Base-by-base conservation (phyloP, 192 early-diverging fungal genomes). In the Phlyctochytrium arcticum region DNA sequence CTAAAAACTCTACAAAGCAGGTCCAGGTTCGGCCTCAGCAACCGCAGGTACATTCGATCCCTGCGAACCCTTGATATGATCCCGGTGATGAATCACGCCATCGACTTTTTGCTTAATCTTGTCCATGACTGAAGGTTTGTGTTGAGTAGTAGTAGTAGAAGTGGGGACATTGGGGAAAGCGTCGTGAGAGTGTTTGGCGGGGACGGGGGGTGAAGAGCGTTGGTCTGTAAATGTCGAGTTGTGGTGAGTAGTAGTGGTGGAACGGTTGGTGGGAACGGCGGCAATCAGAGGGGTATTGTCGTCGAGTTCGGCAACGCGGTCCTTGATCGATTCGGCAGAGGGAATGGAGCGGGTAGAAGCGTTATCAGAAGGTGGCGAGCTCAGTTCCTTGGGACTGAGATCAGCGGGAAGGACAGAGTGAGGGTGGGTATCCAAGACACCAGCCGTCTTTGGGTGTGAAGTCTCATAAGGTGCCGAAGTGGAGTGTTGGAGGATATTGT, bases 261-360 rank as follows among this genome's bases (percentile, higher is more conserved):
- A n/a, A n/a, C n/a, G n/a, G n/a, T n/a, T n/a, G n/a, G n/a, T n/a
- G n/a, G n/a, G n/a, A n/a, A n/a, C n/a, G n/a, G n/a, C n/a, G n/a
- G n/a, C n/a, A n/a, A n/a, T n/a, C n/a, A n/a, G 0, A n/a, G 39
- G 0, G 15, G 12, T 12, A n/a, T 44, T 19, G 2, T 44, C 15
- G 2, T 44, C 39, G 15, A 44, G 39, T 44, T 44, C 39, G 1
- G 39, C 1, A 12, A 44, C 12, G 15, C 39, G 39, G 15, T 44
- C 39, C 2, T 44, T 44, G 2, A 44, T n/a, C 2, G 39, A 44
- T 44, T 19, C 39, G 21, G 15, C 2, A 1, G 39, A 19, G 39
- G 64, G 64, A 33, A 66, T 55, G 21, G 64, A 66, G 9, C 64
- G 64, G 64, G 64, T 57, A 7, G 64, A 66, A 6, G 54, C 51